phyloP scores from a whole-genome alignment of 345 rosid species.

The Gossypium australe region DNA sequence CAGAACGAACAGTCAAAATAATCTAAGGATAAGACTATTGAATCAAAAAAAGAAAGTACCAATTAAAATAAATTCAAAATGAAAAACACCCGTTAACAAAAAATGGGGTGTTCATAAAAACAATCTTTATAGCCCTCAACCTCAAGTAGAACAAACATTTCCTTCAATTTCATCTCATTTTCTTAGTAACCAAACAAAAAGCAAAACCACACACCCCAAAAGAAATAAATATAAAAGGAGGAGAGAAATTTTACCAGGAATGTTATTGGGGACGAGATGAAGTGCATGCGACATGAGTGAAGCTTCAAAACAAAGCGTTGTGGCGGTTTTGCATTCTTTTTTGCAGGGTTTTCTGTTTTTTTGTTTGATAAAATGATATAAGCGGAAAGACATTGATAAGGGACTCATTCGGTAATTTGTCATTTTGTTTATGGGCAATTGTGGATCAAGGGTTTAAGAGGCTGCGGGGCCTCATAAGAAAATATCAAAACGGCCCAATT shows the following conservation, averaged over 20 bases:
- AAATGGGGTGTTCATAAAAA: neutral
- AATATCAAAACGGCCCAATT: neutral
- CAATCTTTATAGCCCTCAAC: neutral
- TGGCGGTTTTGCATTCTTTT: constrained; percentile 4
- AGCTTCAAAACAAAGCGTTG: neutral
- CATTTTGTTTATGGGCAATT: constrained; percentile 2
- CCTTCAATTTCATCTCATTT: neutral
- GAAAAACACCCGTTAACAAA: neutral
- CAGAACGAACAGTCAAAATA: neutral
- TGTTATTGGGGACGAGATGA: constrained; percentile 2
- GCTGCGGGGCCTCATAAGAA: neutral
- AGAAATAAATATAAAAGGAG: neutral
- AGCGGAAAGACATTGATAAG: neutral
- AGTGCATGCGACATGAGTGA: constrained; percentile 17
- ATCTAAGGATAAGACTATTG: neutral
- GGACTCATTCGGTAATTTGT: neutral
- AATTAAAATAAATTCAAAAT: neutral
- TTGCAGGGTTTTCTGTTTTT: neutral
- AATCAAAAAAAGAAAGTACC: neutral
- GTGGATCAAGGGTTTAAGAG: neutral
- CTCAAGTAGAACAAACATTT: neutral
- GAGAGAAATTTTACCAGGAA: neutral
- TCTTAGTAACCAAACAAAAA: neutral
- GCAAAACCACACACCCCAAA: neutral
- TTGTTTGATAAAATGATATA: neutral